Base-by-base conservation (phyloP, 371 early-diverging fungal species). In the Mortierella sp. region DNA sequence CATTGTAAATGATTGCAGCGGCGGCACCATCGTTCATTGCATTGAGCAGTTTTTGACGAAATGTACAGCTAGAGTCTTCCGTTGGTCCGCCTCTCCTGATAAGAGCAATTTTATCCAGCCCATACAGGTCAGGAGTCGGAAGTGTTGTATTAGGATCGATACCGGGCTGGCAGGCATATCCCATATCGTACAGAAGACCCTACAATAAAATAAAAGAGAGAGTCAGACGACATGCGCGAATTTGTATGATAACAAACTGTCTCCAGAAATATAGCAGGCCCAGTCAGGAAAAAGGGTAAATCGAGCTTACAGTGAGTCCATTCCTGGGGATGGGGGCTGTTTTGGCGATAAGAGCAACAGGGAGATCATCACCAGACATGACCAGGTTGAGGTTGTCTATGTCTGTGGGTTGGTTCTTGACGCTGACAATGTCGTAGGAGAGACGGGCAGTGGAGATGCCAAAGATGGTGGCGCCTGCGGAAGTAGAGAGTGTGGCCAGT, bases 101-200 rank as follows among this genome's bases (percentile, higher is more conserved):
- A 44, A 84, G 70, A 6, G 84, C 84, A 47, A 84, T 73, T 34
- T 81, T 84, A n/a, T 81, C 48, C 19, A 81, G 47, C 19, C 81
- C 81, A 50, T 58, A 79, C 7, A 84, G 70, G 3, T 79, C 57
- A 19, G 81, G 84, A 19, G 79, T 78, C 13, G 79, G 70, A 0
- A 81, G 63, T 24, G 84, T 84, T 21, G 81, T 81, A 26, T 81
- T 84, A 44, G 76, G 55, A 65, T 84, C 48, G 74, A 80, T 73
- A 24, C 73, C 74, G 42, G 78, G 60, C 11, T 75, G 75, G 47
- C 84, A 84, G 8, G 57, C 84, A 58, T 72, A 84, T 0, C 84
- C 84, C 84, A 84, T 72, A 42, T 84, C 84, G 44, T 78, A 80
- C 14, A 84, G 81, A 34, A 84, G 31, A 14, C 81, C 84, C 84